Percentiles rank a stretch among this genome's conserved stretches.
These are phyloP conservation scores for Vigna reflexopilosa DNA, from an alignment of 306 rosid species.

Conservation along the genomic window DNA sequence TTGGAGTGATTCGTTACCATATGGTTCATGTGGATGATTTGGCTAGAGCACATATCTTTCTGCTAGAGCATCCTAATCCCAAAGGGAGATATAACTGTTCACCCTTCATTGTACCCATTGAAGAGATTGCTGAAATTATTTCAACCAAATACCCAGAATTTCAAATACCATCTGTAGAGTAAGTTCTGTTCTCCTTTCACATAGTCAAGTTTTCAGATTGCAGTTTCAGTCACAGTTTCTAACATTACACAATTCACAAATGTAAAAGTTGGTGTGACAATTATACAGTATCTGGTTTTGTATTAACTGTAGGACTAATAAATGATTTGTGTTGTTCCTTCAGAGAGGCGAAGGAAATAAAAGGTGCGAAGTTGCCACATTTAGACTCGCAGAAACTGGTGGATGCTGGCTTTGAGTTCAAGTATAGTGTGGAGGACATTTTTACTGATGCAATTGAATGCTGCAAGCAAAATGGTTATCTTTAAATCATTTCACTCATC, in stretches of 20 bases:
- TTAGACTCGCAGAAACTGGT: constrained; percentile 58
- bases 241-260: neutral
- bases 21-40: constrained; percentile 73
- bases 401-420: constrained; percentile 61
- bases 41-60: constrained; percentile 64
- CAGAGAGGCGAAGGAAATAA: constrained; percentile 49
- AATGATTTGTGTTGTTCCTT: neutral
- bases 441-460: constrained; percentile 55
- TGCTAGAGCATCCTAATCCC: constrained; percentile 60
- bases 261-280: neutral
- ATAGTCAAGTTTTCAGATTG: neutral
- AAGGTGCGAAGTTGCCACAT: constrained; percentile 28
- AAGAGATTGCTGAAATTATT: constrained; percentile 46
- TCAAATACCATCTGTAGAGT: constrained; percentile 63
- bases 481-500: neutral
- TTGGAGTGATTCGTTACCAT: constrained; percentile 40
- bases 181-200: constrained; percentile 42
- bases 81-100: constrained; percentile 74
- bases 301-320: neutral
- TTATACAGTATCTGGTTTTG: neutral
- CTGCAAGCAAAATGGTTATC: constrained; percentile 46
- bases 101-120: constrained; percentile 42
- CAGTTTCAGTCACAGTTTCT: neutral
- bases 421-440: constrained; percentile 59
- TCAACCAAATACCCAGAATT: constrained; percentile 56